Conservation (phyloP, 176 grass and related monocot genomes). For the Metroxylon sagu region DNA sequence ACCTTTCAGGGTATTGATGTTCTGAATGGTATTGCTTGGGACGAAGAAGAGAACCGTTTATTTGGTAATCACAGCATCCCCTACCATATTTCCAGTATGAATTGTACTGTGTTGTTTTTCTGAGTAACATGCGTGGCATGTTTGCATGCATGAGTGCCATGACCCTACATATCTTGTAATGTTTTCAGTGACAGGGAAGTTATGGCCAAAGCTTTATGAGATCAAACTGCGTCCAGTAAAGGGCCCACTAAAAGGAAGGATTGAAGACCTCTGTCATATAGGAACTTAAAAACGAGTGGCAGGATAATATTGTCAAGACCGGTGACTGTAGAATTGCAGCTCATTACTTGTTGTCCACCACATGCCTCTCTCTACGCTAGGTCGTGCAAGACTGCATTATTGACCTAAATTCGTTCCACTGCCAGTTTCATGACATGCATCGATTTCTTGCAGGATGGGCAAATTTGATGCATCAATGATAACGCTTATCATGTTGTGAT, state of each 20-base stretch:
- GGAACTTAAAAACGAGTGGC: not conserved
- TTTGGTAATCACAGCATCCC: constrained; percentile 38
- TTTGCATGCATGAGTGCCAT: not conserved
- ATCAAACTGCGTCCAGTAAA: constrained; percentile 31
- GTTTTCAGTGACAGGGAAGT: constrained; percentile 39
- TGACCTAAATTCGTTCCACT: no score
- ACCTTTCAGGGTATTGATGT: constrained; percentile 58
- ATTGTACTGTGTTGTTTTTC: no score
- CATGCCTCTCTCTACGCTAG: no score
- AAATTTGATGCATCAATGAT: no score
- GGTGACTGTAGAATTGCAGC: no score
- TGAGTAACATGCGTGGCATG: not conserved
- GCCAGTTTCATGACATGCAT: no score
- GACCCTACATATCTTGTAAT: not conserved
- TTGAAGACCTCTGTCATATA: constrained; percentile 31
- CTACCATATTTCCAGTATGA: no score
- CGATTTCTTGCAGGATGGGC: no score
- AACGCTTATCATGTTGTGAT: no score
- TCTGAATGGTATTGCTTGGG: constrained; percentile 95
- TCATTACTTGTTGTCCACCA: no score
- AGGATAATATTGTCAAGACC: no score
- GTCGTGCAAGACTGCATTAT: no score
- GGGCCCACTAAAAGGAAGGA: constrained; percentile 1
- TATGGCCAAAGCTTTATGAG: constrained; percentile 49
- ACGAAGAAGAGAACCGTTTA: constrained; percentile 55